Evolutionary conservation across 2,329 filamentous ascomycete genomes (phyloP), one percentile per base, ranked within the genome.

Genomic region (Trichoderma brevicompactum): DNA sequence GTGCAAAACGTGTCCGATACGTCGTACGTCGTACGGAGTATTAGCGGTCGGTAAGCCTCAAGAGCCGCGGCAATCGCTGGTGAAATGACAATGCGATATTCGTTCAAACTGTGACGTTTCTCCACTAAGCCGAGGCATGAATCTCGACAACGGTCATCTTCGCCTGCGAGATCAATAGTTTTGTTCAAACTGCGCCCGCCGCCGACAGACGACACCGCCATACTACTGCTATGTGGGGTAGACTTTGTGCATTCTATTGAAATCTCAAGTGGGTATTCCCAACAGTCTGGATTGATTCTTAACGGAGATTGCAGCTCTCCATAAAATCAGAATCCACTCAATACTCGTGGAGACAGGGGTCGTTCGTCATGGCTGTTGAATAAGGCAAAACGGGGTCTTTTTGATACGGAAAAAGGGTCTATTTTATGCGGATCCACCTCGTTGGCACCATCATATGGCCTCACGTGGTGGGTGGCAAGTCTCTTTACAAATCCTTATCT

Each of bases 151-250:
- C 17, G 17, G 19, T 44, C 40, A 40, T 15, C 19, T 55, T 55
- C 5, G 23, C 23, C 23, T 28, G 23, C 23, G 23, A 28, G 2
- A 5, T 5, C 23, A 28, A 28, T 41, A 15, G 36, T 13, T 19
- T 34, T 23, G 23, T 43, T 32, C 19, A 43, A 55, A 19, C 32
- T 52, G 49, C 28, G 46, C 23, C 46, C 46, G 46, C 46, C 46
- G 46, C 46, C 46, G 46, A 9, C 19, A 49, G 23, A 49, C 23
- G 13, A 32, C 23, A 32, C n/a, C 23, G 10, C 46, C 23, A 15
- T 49, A 49, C 32, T 52, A n/a, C 32, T 46, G 28, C 54, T 58
- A 28, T 44, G 54, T 58, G 54, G 54, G 54, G 54, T 58, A 58
- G 41, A 13, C 28, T 23, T 58, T 10, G 12, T 58, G 54, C 53